Evolutionary conservation across 164 flowering plant genomes (phyloP).

Genomic region (Magnolia sinica): DNA sequence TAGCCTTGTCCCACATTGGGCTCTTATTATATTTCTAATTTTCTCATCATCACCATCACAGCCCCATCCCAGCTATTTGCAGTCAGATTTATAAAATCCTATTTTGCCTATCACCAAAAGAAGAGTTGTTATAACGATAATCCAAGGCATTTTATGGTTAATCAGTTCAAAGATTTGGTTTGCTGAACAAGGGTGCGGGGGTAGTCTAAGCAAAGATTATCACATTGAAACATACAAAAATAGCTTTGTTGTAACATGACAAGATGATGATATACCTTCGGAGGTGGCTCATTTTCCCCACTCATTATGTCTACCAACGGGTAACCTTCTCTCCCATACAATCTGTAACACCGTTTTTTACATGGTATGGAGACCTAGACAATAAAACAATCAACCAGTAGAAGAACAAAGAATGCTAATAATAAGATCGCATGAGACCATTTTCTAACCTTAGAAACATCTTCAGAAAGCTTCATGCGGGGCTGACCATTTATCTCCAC

Average conservation of each 20-base stretch:
- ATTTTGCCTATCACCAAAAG: too few relatives aligned
- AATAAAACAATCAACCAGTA: constrained; percentile 11
- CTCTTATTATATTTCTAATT: background rate
- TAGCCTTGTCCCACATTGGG: background rate
- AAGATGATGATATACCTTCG: constrained; percentile 57
- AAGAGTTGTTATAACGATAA: too few relatives aligned
- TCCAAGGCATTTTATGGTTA: background rate
- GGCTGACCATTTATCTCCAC: constrained; percentile 96
- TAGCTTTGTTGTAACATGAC: background rate
- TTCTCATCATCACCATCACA: background rate
- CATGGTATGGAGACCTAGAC: constrained; percentile 95
- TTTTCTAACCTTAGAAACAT: constrained; percentile 82
- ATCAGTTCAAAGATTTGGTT: background rate
- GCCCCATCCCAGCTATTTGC: background rate
- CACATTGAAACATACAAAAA: background rate
- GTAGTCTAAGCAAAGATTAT: background rate
- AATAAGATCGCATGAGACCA: constrained; percentile 2
- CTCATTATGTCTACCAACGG: constrained; percentile 95
- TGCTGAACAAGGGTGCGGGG: too few relatives aligned
- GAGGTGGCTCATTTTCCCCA: constrained; percentile 93
- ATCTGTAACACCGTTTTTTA: constrained; percentile 80
- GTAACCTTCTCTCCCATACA: constrained; percentile 95
- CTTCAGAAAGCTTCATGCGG: constrained; percentile 96
- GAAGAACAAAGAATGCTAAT: constrained; percentile 5
- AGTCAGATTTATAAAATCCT: too few relatives aligned